Conservation (phyloP, 257 asterid species). For the Fraxinus excelsior region DNA sequence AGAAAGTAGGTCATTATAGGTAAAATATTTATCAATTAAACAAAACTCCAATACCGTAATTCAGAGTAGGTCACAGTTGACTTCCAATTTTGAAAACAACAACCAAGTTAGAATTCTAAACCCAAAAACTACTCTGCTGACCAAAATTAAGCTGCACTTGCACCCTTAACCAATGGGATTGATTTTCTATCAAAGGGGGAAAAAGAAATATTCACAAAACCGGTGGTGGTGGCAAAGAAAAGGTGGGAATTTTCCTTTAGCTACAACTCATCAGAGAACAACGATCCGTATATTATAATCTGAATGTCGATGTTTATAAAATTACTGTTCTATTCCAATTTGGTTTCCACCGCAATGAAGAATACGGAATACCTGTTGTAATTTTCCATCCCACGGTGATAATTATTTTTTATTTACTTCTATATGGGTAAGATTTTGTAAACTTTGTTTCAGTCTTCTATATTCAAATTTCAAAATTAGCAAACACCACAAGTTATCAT, state of each 20-base stretch:
- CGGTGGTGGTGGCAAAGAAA: not conserved
- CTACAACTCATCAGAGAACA: constrained; percentile 14
- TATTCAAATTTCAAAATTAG: not conserved
- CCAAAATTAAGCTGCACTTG: not conserved
- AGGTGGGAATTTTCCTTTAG: not conserved
- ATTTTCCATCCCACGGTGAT: constrained; percentile 8
- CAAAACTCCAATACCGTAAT: no score
- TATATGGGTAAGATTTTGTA: not conserved
- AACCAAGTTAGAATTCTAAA: not conserved
- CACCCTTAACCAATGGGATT: not conserved
- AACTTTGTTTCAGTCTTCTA: not conserved
- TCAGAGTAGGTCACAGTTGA: constrained; percentile 34
- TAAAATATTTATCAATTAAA: no score
- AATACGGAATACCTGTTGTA: not conserved
- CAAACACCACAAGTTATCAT: not conserved
- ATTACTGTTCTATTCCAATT: not conserved
- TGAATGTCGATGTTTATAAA: not conserved
- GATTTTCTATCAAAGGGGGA: not conserved
- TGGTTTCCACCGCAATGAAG: not conserved
- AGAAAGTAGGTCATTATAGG: constrained; percentile 9
- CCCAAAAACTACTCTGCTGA: constrained; percentile 22
- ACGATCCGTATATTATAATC: not conserved
- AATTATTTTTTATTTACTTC: constrained; percentile 11
- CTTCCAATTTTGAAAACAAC: constrained; percentile 11
- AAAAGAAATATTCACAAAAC: not conserved